Base-by-base conservation (phyloP, 306 rosid species). In the Lathyrus sativus region DNA sequence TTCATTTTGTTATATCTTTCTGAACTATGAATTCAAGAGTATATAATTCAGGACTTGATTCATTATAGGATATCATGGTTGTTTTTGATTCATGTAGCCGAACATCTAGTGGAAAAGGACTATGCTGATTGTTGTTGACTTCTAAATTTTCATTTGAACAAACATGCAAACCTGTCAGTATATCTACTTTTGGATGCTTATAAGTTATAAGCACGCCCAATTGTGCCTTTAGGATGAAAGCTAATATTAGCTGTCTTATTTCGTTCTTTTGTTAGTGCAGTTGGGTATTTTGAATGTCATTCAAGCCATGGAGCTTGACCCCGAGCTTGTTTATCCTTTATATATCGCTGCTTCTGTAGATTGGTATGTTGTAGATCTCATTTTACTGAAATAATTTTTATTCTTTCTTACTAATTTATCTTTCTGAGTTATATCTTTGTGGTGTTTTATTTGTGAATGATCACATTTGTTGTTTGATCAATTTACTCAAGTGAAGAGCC, bases 211-310 rank as follows among this genome's bases (percentile, higher is more conserved):
- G 63, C 61, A 50, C 1, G 26, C 51, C 43, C 48, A 15, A 33
- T 37, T 55, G 28, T 68, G 68, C 75, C 56, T 68, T 68, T 78
- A 54, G 43, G 37, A 22, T 22, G 42, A 62, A 62, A 68, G 71
- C 53, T 58, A 35, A 69, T 68, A 65, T 41, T 33, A 31, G 33
- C 56, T 59, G 11, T 68, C 76, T 76, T 72, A 75, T 56, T 70
- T 31, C 68, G 67, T 70, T 80, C 38, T 49, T 65, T 80, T 74
- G 70, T 70, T 76, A 51, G 70, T 79, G 83, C 96, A 92, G 98
- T 79, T 92, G 89, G 98, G 96, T 71, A 85, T 92, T 86, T 79
- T 92, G 84, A 90, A 92, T 75, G 86, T 90, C 77, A 58, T 88
- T 71, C 89, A 90, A 80, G 85, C 80, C 12, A 79, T 92, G 93